Evolutionary conservation across 306 rosid species (phyloP).

Genomic region (Fagus sylvatica): DNA sequence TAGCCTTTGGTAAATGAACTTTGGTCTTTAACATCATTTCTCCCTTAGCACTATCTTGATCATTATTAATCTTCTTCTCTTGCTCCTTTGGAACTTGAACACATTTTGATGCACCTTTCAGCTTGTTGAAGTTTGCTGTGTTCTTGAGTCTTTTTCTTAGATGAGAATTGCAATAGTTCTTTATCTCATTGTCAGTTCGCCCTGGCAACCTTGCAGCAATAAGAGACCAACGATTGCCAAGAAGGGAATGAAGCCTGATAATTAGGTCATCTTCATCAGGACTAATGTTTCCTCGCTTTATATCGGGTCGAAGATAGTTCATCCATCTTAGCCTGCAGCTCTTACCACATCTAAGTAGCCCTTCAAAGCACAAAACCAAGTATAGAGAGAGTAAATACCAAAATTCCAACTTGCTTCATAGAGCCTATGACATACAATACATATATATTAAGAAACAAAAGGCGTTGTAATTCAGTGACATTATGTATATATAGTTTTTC

Average conservation of each 20-base stretch:
- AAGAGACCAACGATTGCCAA: slow-evolving; percentile 88
- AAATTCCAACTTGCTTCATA: background rate
- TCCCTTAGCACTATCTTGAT: slow-evolving; percentile 20
- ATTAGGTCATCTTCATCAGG: slow-evolving; percentile 79
- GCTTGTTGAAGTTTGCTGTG: slow-evolving; percentile 44
- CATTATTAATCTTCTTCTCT: slow-evolving; percentile 14
- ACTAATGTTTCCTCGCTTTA: slow-evolving; percentile 80
- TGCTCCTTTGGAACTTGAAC: slow-evolving; percentile 10
- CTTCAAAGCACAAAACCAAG: slow-evolving; percentile 28
- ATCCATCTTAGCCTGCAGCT: slow-evolving; percentile 87
- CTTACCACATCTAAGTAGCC: slow-evolving; percentile 84
- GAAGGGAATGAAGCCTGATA: slow-evolving; percentile 71
- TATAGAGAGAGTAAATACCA: background rate
- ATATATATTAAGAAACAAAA: no score
- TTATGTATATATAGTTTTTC: no score
- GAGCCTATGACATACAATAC: no score
- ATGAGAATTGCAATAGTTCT: slow-evolving; percentile 81
- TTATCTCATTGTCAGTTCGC: slow-evolving; percentile 81
- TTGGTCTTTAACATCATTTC: slow-evolving; percentile 36
- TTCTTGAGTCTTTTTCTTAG: slow-evolving; percentile 50
- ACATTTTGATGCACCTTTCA: slow-evolving; percentile 26
- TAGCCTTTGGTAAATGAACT: slow-evolving; percentile 65
- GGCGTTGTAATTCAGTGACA: no score
- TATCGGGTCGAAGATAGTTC: slow-evolving; percentile 81
- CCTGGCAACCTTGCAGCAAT: slow-evolving; percentile 81